Percentiles rank a stretch among this genome's conserved stretches.
These are phyloP conservation scores for Phytophthora megakarya DNA, from an alignment of 352 stramenopile species.

Conservation along the genomic window DNA sequence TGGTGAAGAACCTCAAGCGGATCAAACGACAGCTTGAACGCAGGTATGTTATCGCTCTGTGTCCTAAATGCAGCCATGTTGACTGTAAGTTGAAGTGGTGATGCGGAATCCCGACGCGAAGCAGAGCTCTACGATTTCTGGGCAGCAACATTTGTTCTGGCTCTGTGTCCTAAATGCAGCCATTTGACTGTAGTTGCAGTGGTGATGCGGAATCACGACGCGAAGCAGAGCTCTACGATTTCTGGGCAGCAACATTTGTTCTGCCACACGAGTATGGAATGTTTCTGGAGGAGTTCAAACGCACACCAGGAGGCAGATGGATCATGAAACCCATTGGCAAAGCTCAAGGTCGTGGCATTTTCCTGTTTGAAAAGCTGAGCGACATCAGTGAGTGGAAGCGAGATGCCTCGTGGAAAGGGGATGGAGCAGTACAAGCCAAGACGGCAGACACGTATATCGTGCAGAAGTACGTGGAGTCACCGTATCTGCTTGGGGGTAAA, in stretches of 20 bases:
- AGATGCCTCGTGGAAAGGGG: constrained; percentile 62
- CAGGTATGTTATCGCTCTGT: constrained; percentile 36
- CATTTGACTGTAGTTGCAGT: constrained; percentile 20
- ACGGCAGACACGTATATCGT: constrained; percentile 73
- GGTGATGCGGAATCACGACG: constrained; percentile 33
- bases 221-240: constrained; percentile 61
- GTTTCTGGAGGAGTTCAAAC: constrained; percentile 75
- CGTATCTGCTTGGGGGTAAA: constrained; percentile 81
- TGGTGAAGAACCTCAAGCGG: constrained; percentile 93
- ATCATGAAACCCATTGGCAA: constrained; percentile 95
- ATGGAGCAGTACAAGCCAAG: constrained; percentile 44
- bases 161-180: too few relatives aligned
- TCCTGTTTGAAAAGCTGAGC: constrained; percentile 88
- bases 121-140: constrained; percentile 68
- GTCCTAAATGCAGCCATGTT: constrained; percentile 13
- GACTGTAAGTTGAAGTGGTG: constrained; percentile 25
- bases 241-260: constrained; percentile 82
- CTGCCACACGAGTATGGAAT: constrained; percentile 89
- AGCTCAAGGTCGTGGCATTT: constrained; percentile 79
- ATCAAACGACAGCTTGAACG: constrained; percentile 85
- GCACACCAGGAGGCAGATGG: constrained; percentile 74
- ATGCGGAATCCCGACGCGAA: constrained; percentile 39
- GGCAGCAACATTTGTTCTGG: constrained; percentile 83
- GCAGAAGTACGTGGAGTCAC: constrained; percentile 80
- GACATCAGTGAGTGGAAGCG: constrained; percentile 90